Base-by-base conservation (phyloP, 768 basidiomycete genomes). In the Tricholomella constricta region DNA sequence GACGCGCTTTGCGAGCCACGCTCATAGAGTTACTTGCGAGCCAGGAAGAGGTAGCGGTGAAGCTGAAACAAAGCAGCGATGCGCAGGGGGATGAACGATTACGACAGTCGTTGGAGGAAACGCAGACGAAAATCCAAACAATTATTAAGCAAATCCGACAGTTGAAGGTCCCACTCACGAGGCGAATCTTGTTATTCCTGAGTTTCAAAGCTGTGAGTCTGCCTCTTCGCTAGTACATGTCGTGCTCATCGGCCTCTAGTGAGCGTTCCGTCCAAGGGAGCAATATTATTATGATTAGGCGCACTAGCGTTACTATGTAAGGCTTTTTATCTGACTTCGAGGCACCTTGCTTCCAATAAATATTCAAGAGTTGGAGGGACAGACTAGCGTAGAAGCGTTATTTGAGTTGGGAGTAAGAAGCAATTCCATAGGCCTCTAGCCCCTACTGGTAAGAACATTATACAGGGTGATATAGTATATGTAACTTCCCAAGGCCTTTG, bases 31-130 rank as follows among this genome's bases (percentile, higher is more conserved):
- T 35, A 35, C 27, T 35, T 11, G 31, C 19, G 29, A 40, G 35
- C 17, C 46, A 58, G 43, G 55, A 42, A 22, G 51, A 36, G 29
- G 26, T 37, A 19, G 14, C 44, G 5, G 27, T 12, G 25, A 45
- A 46, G 26, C 47, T 40, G 22, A 35, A 40, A 20, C 22, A 40
- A 12, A 19, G 27, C 11, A 25, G 14, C 27, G 35, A 19, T 17
- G 31, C 48, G 38, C 25, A 49, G 20, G 36, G 48, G 6, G 45
- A 53, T 15, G 48, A 23, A 25, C 47, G 48, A 8, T 15, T 55
- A 43, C 43, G 48, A 12, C 34, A 49, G 37, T 41, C 42, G n/a
- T 45, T 45, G 23, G 43, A 50, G 14, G 54, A 55, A 19, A 49
- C 49, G 27, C 48, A 45, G 27, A 19, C 35, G 19, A 54, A 25